phyloP scores from a whole-genome alignment of 352 stramenopile genomes.

The Phytopythium delawarense region DNA sequence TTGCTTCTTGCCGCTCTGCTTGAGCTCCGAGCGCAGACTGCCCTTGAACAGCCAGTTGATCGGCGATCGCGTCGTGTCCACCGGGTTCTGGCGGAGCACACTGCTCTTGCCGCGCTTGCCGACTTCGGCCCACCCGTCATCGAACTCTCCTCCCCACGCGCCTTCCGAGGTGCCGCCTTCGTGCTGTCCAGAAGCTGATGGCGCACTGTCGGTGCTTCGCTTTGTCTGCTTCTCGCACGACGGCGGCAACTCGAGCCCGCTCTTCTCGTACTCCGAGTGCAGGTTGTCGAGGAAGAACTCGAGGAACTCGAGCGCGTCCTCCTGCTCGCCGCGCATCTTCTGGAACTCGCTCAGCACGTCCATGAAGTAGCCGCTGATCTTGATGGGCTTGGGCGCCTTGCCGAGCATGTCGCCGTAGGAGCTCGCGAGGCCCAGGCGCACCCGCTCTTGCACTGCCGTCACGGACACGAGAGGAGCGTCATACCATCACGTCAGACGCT shows the following conservation, averaged over 20 bases:
- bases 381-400: slow-evolving; percentile 64
- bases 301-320: slow-evolving; percentile 84
- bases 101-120: slow-evolving; percentile 74
- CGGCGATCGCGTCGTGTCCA: slow-evolving; percentile 58
- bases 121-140: slow-evolving; percentile 78
- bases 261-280: slow-evolving; percentile 80
- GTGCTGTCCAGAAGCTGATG: background rate
- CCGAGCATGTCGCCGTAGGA: slow-evolving; percentile 26
- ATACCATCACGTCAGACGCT: background rate
- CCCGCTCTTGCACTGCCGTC: slow-evolving; percentile 14
- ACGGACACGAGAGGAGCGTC: slow-evolving; percentile 7
- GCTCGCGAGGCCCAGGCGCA: slow-evolving; percentile 11
- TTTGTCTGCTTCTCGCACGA: slow-evolving; percentile 68
- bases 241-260: slow-evolving; percentile 45
- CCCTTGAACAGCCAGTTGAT: slow-evolving; percentile 88
- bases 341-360: slow-evolving; percentile 79
- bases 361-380: slow-evolving; percentile 80
- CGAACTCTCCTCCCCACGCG: slow-evolving; percentile 22
- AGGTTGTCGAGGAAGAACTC: slow-evolving; percentile 85
- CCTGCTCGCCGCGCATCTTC: slow-evolving; percentile 75
- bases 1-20: slow-evolving; percentile 65
- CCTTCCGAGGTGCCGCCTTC: background rate
- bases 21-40: slow-evolving; percentile 70
- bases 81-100: slow-evolving; percentile 66
- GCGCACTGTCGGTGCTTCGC: slow-evolving; percentile 15